Evolutionary conservation across 768 basidiomycete species (phyloP), one percentile per base, ranked within the genome.

Genomic region (Lactarius psammicola): DNA sequence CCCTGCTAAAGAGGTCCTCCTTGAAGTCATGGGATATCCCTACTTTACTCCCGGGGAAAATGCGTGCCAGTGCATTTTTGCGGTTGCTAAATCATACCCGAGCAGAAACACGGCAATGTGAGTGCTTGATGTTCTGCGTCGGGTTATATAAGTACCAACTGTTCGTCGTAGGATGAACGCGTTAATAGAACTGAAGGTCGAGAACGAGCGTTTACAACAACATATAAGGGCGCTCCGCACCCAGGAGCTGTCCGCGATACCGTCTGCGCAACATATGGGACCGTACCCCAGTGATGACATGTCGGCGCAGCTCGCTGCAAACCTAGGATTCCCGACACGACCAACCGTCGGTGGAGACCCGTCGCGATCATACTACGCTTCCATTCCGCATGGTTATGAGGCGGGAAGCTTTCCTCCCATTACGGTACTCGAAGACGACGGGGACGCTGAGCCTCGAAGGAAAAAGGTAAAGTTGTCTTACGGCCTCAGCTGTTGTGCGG

Each of bases 171-270:
- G 90, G 83, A 76, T 90, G 34, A 84, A 88, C 68, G 85, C 86
- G 0, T 85, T 87, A 69, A 71, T 97, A 40, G 94, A 96, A 72
- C 83, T 96, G 58, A 95, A 94, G 75, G 79, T 88, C 63, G 93
- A 95, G 77, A 94, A 97, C 74, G 89, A 92, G 74, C 83, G 87
- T 17, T 76, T 97, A 49, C 82, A 89, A 69, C 83, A 84, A 65
- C 85, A 87, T 31, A 75, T 89, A 38, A 73, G 76, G 2, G 81
- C 83, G 51, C 74, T 82, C 28, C 78, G 78, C 23, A 66, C 74
- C 20, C 60, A 68, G 44, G 62, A 61, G 66, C 56, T 58, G 59
- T 71, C 33, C 42, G 68, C 40, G 42, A 66, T 63, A 44, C 64
- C 62, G 30, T 59, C 62, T 13, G 33, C 57, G 15, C 69, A 70